Evolutionary conservation across 225 moss, liverwort and hornwort species (phyloP).

Genomic region (Takakia lepidozioides): DNA sequence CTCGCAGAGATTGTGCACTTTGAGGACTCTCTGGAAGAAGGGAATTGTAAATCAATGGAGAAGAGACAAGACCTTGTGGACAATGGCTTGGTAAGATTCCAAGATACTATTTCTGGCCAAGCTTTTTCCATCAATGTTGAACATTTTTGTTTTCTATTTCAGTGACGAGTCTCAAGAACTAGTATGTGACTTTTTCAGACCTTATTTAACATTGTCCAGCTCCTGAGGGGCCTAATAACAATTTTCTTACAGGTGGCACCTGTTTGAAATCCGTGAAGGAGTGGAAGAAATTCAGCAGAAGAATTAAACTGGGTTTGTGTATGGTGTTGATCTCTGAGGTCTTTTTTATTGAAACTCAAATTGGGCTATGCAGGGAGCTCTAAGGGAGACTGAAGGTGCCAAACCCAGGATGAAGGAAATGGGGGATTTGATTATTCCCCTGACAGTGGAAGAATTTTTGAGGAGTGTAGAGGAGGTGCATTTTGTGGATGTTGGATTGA

Average conservation of each 20-base stretch:
- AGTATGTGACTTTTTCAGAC: too few species aligned
- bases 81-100: constrained; percentile 2
- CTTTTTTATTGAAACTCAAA: background rate
- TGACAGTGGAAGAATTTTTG: constrained; percentile 53
- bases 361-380: constrained; percentile 14
- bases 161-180: too few species aligned
- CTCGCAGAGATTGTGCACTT: constrained; percentile 66
- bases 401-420: constrained; percentile 26
- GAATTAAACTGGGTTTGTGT: too few species aligned
- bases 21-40: constrained; percentile 49
- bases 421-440: constrained; percentile 26
- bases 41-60: constrained; percentile 6
- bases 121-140: too few species aligned
- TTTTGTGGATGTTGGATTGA: constrained; percentile 78
- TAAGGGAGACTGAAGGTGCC: constrained; percentile 8
- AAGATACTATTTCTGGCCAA: background rate
- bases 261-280: too few species aligned
- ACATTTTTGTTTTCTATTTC: too few species aligned
- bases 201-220: too few species aligned
- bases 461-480: constrained; percentile 54
- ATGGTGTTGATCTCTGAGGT: too few species aligned
- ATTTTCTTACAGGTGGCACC: too few species aligned
- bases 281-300: too few species aligned
- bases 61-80: background rate
- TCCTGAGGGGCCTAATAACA: too few species aligned